Base-by-base conservation (phyloP, 768 basidiomycete genomes). In the Naganishia onofrii region DNA sequence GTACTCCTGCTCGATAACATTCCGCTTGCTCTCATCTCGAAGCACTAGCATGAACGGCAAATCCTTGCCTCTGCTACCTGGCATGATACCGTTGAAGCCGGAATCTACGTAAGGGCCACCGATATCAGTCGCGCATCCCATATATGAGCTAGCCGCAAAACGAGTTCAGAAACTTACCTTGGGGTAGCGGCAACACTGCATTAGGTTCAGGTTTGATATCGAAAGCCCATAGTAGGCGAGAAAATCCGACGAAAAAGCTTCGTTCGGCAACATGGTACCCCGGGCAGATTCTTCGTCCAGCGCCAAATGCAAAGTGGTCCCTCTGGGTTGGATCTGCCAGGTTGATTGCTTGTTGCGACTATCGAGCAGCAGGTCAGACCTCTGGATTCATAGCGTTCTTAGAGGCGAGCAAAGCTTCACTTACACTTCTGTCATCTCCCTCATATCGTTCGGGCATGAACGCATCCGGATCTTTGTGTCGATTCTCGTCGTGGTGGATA, bases 1-100 rank as follows among this genome's bases (percentile, higher is more conserved):
- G 13, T 51, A 51, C 48, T 51, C 48, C 12, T 51, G 48, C 13
- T 51, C 48, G 4, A 51, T 51, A 12, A 51, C 23, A 26, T n/a
- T 26, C 23, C 23, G 19, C 12, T 23, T 51, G 48, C 48, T 51
- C 23, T 51, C 48, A 51, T 51, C 48, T 12, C 48, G 48, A n/a
- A 51, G 48, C 48, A 26, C 48, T 6, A 51, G 48, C 48, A 51
- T 51, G 48, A 51, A 51, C 4, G 48, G 48, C 23, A 51, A 51
- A 51, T 51, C 48, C 23, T 51, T 51, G 23, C 48, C n/a, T 26
- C 48, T 51, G 21, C 48, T 51, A 23, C 48, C 48, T 3, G 48
- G 48, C 48, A 51, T 51, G n/a, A 51, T 51, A 51, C 48, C 48
- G 48, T 51, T 51, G 48, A 51, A 51, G n/a, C 48, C 48, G n/a